A percentile compares a stretch with the other conserved stretches of the same genome.
Evolutionary conservation across 176 grass and related monocot genomes (phyloP).

Genomic region (Bothriochloa decipiens): DNA sequence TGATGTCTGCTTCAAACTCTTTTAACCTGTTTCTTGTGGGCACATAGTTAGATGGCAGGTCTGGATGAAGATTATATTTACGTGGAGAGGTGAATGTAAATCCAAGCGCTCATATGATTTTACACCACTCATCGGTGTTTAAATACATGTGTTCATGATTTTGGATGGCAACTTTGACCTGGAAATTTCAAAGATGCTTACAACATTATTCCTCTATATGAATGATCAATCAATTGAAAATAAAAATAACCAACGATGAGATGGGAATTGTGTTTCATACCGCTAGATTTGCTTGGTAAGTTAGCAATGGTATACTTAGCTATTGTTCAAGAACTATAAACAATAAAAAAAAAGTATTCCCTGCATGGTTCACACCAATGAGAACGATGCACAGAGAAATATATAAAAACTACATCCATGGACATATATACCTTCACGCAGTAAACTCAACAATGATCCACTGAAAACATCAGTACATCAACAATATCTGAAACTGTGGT

Average conservation of each 20-base stretch:
- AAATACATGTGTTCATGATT: too few species aligned
- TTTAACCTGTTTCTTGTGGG: too few species aligned
- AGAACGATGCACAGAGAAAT: neutral
- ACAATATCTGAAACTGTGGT: neutral
- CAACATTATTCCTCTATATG: neutral
- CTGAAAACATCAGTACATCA: neutral
- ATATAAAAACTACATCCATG: neutral
- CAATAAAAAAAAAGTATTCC: neutral
- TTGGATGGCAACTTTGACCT: too few species aligned
- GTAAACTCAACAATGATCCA: neutral
- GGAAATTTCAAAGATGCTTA: neutral
- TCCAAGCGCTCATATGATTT: too few species aligned
- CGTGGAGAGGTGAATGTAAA: too few species aligned
- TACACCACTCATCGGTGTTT: too few species aligned
- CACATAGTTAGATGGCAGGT: too few species aligned
- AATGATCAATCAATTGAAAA: neutral
- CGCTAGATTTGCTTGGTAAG: neutral
- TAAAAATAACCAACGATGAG: neutral
- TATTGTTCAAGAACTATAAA: neutral
- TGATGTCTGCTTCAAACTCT: too few species aligned
- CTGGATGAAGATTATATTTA: too few species aligned
- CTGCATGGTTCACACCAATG: neutral
- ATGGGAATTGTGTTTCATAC: neutral
- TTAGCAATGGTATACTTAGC: neutral
- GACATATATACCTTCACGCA: slow-evolving; percentile 28